Base-by-base conservation (phyloP, 2,329 filamentous ascomycete genomes). In the Cladophialophora exuberans region DNA sequence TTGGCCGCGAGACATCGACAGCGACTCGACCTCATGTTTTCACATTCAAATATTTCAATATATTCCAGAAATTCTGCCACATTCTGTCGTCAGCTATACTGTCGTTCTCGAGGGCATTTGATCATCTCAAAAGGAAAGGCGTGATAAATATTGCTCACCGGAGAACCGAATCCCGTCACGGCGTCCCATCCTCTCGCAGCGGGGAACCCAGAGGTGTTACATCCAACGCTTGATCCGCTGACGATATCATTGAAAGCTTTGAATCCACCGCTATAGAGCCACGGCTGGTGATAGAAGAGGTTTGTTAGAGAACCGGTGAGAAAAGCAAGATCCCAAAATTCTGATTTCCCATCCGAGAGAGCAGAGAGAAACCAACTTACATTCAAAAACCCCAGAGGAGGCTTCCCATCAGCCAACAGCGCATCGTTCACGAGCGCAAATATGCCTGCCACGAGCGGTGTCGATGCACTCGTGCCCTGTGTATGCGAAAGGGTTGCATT, bases 361-460 rank as follows among this genome's bases (percentile, higher is more conserved):
- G n/a, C n/a, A n/a, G n/a, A n/a, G n/a, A n/a, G n/a, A 36, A 36
- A 15, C 17, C 6, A 36, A 39, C 36, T 7, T 39, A 39, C 36
- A 18, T 39, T 39, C 17, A 39, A 39, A 20, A 39, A 39, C 18
- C 36, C 36, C 10, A 39, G 18, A 17, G 36, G n/a, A 1, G 36
- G 36, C n/a, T 11, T 17, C n/a, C 36, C 36, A 2, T 15, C 36
- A 4, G 36, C 36, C 6, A 39, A 17, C 1, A 39, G 17, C 36
- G 36, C 36, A 20, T 39, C 36, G 36, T 39, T 39, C 15, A 39
- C 36, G 36, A 39, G 36, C 17, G 36, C n/a, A 18, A 39, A 18
- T 18, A 39, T 6, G 11, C n/a, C 36, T 18, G 36, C 36, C n/a
- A 39, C 36, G 4, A 18, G n/a, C 5, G 36, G 36, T 7, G 17